phyloP scores from a whole-genome alignment of 2,329 filamentous ascomycete species.

The Botrytis cinerea region DNA sequence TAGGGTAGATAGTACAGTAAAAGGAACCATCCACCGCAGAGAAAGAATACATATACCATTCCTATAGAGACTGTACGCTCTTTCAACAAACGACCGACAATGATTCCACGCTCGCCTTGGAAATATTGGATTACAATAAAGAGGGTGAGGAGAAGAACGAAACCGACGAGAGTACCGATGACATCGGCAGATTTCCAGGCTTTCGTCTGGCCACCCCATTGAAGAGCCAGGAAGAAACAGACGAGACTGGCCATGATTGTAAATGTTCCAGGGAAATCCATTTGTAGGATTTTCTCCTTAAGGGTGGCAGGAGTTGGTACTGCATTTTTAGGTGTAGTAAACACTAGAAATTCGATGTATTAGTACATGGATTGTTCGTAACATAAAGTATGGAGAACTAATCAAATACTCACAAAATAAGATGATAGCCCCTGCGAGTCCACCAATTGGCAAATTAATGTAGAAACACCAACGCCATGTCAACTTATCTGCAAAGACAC shows the following conservation, averaged over 20 bases:
- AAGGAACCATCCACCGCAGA: constrained; percentile 49
- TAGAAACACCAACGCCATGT: constrained; percentile 57
- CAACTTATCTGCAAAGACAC: constrained; percentile 60
- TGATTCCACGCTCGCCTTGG: constrained; percentile 52
- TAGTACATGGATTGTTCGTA: background rate
- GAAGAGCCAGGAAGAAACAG: constrained; percentile 49
- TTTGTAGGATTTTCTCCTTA: constrained; percentile 50
- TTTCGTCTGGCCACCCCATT: constrained; percentile 51
- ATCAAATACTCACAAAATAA: constrained; percentile 4
- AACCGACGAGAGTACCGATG: constrained; percentile 49
- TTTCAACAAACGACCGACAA: constrained; percentile 49
- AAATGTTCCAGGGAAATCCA: constrained; percentile 50
- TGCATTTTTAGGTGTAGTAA: constrained; percentile 45
- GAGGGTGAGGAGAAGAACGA: constrained; percentile 38
- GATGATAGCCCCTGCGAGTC: constrained; percentile 39
- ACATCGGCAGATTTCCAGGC: constrained; percentile 47
- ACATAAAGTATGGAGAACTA: background rate
- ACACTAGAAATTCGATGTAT: background rate
- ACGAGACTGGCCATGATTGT: constrained; percentile 50
- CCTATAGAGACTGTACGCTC: constrained; percentile 49
- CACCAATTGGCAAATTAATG: constrained; percentile 41
- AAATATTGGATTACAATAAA: constrained; percentile 46
- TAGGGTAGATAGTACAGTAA: constrained; percentile 52
- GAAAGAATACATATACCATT: constrained; percentile 47
- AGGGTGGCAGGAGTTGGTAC: constrained; percentile 44